These are phyloP conservation scores for Collybia sordida DNA, from an alignment of 768 basidiomycete genomes.

Conservation along the genomic window DNA sequence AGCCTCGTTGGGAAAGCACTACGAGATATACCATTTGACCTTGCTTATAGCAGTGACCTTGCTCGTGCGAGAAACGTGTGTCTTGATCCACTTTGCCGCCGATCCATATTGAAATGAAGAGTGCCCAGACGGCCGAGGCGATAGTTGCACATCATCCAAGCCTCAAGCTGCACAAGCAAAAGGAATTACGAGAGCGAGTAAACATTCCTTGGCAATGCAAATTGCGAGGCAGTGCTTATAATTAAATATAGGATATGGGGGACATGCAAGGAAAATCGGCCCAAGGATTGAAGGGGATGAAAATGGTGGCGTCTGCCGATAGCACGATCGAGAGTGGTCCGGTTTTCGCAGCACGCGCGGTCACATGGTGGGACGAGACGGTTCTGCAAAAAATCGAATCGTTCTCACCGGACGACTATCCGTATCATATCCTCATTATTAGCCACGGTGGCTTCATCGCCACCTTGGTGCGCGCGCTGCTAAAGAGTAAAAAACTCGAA, in stretches of 20 bases:
- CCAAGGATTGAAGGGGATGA: slow-evolving; percentile 4
- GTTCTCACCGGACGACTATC: slow-evolving; percentile 19
- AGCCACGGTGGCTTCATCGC: slow-evolving; percentile 69
- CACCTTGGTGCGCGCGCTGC: slow-evolving; percentile 47
- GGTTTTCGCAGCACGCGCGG: slow-evolving; percentile 47
- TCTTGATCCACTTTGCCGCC: slow-evolving; percentile 8
- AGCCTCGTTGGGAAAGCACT: slow-evolving; percentile 52
- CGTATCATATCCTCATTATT: slow-evolving; percentile 53
- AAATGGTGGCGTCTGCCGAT: slow-evolving; percentile 18
- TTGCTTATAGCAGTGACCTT: slow-evolving; percentile 73
- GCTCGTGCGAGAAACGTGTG: slow-evolving; percentile 63
- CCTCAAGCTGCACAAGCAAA: slow-evolving; percentile 39
- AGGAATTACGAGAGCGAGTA: slow-evolving; percentile 67
- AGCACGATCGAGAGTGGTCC: slow-evolving; percentile 36
- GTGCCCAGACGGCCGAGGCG: slow-evolving; percentile 61
- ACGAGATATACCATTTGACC: slow-evolving; percentile 51
- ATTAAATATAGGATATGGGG: slow-evolving; percentile 17
- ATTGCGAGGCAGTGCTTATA: background rate
- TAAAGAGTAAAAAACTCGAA: slow-evolving; percentile 36
- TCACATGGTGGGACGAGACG: slow-evolving; percentile 60
- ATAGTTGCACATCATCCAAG: slow-evolving; percentile 57
- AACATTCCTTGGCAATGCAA: slow-evolving; percentile 11
- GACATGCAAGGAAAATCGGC: slow-evolving; percentile 50
- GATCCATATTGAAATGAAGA: slow-evolving; percentile 1
- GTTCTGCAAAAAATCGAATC: slow-evolving; percentile 31